Evolutionary conservation across 148 eudicot species (phyloP).

Genomic region (Arbutus unedo): DNA sequence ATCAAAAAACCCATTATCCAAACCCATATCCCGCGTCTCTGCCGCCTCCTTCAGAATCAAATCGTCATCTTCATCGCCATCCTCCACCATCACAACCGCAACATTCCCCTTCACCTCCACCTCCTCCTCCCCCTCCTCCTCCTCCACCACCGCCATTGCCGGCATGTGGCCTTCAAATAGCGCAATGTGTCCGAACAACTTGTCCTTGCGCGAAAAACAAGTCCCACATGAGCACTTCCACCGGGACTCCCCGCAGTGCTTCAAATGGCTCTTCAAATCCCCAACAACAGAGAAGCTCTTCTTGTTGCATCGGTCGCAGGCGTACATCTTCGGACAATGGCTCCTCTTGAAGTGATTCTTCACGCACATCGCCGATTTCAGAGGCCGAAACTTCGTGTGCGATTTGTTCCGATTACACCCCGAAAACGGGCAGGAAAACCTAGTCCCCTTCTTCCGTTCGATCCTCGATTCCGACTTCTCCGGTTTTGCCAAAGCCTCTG

Average conservation of each 20-base stretch:
- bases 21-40: neutral
- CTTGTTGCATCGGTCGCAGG: constrained; percentile 56
- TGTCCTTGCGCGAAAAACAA: constrained; percentile 62
- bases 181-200: constrained; percentile 72
- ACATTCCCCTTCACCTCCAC: neutral
- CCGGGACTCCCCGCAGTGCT: constrained; percentile 55
- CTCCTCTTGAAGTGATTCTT: constrained; percentile 31
- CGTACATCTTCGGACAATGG: constrained; percentile 76
- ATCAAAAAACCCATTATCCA: neutral
- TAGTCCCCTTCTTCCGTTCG: constrained; percentile 15
- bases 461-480: constrained; percentile 9
- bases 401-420: constrained; percentile 4
- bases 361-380: neutral
- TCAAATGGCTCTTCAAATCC: constrained; percentile 68
- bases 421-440: constrained; percentile 70
- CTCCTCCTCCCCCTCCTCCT: constrained; percentile 18
- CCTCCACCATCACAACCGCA: constrained; percentile 6
- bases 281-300: constrained; percentile 74
- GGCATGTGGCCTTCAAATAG: constrained; percentile 89
- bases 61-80: constrained; percentile 13
- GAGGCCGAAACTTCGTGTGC: neutral
- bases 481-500: constrained; percentile 54
- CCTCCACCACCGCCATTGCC: constrained; percentile 23
- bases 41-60: neutral
- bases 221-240: constrained; percentile 74